Conservation (phyloP, 306 rosid genomes). For the Purshia tridentata region DNA sequence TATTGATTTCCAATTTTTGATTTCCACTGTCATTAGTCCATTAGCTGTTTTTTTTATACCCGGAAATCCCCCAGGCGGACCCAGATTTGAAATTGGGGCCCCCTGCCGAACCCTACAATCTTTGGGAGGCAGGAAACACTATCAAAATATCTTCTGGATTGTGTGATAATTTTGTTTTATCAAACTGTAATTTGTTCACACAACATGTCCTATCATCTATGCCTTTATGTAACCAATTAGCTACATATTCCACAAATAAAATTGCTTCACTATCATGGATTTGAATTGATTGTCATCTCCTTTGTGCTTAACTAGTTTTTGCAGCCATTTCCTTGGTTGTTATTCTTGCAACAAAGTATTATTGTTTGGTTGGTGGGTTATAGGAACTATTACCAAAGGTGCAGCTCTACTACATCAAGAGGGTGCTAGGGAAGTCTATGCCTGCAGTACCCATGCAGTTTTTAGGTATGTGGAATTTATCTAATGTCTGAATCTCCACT, state of each 20-base stretch:
- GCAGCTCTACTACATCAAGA: constrained; percentile 93
- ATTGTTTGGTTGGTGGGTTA: constrained; percentile 25
- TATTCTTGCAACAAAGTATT: constrained; percentile 15
- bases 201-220: not conserved
- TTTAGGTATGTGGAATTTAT: constrained; percentile 60
- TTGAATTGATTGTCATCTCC: not conserved
- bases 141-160: not conserved
- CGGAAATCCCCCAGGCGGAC: too few species aligned
- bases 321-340: not conserved
- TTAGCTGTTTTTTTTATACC: not conserved
- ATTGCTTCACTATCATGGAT: not conserved
- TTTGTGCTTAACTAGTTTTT: not conserved
- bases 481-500: not conserved
- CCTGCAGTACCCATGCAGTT: constrained; percentile 92
- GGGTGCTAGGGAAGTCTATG: constrained; percentile 97
- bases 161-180: not conserved
- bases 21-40: not conserved
- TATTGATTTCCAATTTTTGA: not conserved
- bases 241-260: not conserved
- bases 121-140: too few species aligned
- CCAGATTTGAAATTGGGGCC: too few species aligned
- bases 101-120: too few species aligned
- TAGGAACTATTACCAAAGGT: constrained; percentile 88
- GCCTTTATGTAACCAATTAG: not conserved
- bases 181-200: not conserved